Evolutionary conservation across 2,329 filamentous ascomycete species (phyloP), one percentile per base, ranked within the genome.

Genomic region (Calonectria hongkongensis): DNA sequence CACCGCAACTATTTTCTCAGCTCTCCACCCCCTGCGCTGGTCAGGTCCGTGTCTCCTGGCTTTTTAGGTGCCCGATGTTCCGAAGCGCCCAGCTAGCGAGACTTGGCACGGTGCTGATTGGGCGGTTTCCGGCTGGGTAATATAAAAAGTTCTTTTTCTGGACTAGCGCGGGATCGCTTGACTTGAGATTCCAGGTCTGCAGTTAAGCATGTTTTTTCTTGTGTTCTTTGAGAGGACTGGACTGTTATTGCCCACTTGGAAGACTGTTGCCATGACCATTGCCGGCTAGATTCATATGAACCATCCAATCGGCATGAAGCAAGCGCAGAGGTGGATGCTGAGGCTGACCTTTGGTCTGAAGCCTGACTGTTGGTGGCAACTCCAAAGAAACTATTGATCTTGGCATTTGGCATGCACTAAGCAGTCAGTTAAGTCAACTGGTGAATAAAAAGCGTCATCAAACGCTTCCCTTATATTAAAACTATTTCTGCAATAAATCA

Each of bases 181-280:
- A n/a, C 30, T 33, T 36, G 18, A 30, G 12, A 2, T 30, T 30
- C 28, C 15, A 7, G 39, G 30, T 4, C 28, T 50, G 25, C 10
- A 27, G 9, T 58, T 21, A 58, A 39, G 28, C 51, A 58, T 33
- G 51, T n/a, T 21, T 58, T 58, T 2, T 21, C n/a, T 39, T 58
- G 10, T 3, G 2, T 4, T 15, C 4, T 58, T 3, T 15, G 6
- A 12, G 8, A 21, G 7, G 12, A 39, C 51, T 36, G 18, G 27
- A 15, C 5, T 36, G 16, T 56, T 12, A 9, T 9, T 25, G 33
- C 33, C 2, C 51, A 16, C 48, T 27, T 30, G 48, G 13, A 18
- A 28, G 21, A 4, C 13, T 15, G 25, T 18, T 51, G 25, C 3
- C 10, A 39, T 5, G 10, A 6, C 13, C 28, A 2, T 7, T 18